Evolutionary conservation across 2,329 filamentous ascomycete genomes (phyloP).

Genomic region (Reticulascus tulasneorum): DNA sequence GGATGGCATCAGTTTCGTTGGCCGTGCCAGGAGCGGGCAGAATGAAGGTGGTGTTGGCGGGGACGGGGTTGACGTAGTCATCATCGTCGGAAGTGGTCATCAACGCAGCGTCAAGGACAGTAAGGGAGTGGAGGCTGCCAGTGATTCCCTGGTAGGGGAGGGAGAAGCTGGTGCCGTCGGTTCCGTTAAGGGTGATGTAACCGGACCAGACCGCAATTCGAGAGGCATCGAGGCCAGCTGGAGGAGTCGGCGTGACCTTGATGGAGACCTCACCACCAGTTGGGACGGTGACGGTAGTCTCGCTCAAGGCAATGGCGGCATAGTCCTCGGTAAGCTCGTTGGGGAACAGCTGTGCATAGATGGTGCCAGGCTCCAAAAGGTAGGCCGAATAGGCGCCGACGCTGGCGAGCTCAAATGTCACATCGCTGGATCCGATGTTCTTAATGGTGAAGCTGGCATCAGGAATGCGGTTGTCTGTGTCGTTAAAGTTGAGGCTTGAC

Average conservation of each 20-base stretch:
- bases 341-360: constrained; percentile 39
- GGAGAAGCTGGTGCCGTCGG: constrained; percentile 30
- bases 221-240: constrained; percentile 27
- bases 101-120: constrained; percentile 30
- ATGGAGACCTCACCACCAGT: constrained; percentile 40
- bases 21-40: constrained; percentile 36
- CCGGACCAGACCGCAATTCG: constrained; percentile 39
- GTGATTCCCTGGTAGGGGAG: constrained; percentile 38
- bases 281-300: constrained; percentile 38
- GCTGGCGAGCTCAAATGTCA: constrained; percentile 51
- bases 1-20: constrained; percentile 22
- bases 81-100: constrained; percentile 31
- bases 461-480: constrained; percentile 52
- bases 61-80: constrained; percentile 16
- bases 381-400: constrained; percentile 50
- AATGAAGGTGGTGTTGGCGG: constrained; percentile 33
- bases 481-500: constrained; percentile 60
- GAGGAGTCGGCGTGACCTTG: constrained; percentile 40
- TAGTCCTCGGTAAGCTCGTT: constrained; percentile 36
- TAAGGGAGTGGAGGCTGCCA: constrained; percentile 30
- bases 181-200: constrained; percentile 36
- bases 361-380: constrained; percentile 29
- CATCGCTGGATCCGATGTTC: constrained; percentile 45
- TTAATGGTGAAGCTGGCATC: constrained; percentile 49
- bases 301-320: constrained; percentile 39